Percentiles rank a stretch among this genome's conserved stretches.
Conservation (phyloP, 2,329 filamentous ascomycete genomes). For the Chaetomiaceae sp. region DNA sequence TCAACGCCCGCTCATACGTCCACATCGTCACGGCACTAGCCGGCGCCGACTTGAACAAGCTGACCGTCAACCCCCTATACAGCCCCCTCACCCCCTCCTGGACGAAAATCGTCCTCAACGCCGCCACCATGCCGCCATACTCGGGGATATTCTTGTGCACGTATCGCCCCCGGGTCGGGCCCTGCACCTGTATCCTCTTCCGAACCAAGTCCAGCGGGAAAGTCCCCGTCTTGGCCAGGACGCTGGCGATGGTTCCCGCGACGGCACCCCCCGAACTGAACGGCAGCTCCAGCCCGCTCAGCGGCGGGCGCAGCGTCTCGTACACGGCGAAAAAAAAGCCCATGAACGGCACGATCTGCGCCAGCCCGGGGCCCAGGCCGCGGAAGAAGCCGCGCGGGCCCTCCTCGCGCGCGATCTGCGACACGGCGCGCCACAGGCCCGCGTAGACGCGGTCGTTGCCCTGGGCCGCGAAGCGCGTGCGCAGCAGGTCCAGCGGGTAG, state of each 20-base stretch:
- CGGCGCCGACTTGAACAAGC: conserved; percentile 89
- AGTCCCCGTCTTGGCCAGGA: conserved; percentile 80
- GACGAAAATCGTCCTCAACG: conserved; percentile 62
- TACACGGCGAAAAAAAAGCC: conserved; percentile 91
- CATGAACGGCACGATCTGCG: conserved; percentile 94
- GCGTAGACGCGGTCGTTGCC: conserved; percentile 74
- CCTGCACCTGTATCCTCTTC: conserved; percentile 93
- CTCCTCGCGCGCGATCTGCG: conserved; percentile 70
- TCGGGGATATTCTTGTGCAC: conserved; percentile 84
- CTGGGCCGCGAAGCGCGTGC: conserved; percentile 95
- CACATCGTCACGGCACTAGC: conserved; percentile 89
- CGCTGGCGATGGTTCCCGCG: conserved; percentile 73
- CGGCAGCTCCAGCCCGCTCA: conserved; percentile 53
- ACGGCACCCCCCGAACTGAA: conserved; percentile 78
- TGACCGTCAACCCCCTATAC: conserved; percentile 84
- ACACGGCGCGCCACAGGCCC: conserved; percentile 63
- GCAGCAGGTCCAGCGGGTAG: conserved; percentile 88
- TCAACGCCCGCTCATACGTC: conserved; percentile 80
- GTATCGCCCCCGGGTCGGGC: conserved; percentile 73
- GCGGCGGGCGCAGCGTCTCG: conserved; percentile 63
- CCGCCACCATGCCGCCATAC: conserved; percentile 64
- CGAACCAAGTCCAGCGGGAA: conserved; percentile 91
- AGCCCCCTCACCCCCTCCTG: conserved; percentile 74
- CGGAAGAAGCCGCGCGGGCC: conserved; percentile 80
- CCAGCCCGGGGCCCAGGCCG: conserved; percentile 73